Base-by-base conservation (phyloP, 176 grass and related monocot genomes). In the Avena insularis region DNA sequence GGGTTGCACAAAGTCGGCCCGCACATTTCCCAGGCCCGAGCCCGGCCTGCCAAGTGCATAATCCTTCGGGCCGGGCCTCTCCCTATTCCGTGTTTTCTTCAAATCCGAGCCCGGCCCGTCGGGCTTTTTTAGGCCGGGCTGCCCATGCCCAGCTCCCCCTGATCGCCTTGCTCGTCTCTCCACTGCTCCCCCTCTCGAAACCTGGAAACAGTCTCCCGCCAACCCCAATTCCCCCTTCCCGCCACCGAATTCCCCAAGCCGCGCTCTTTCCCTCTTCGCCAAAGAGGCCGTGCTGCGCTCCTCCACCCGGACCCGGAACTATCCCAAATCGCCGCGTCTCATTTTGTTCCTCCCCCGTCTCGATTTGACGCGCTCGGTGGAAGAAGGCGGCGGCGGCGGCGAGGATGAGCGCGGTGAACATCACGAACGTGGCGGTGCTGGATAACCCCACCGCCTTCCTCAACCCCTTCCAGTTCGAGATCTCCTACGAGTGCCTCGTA, bases 391-490 rank as follows among this genome's bases (percentile, higher is more conserved):
- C 20, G 70, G 92, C 51, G 82, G 49, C 50, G 77, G 90, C 82
- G 90, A 83, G 79, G 58, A 99, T 99, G 97, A 99, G 97, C 92
- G 97, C 94, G 48, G 94, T 99, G 81, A 99, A 94, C 86, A 94
- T 99, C 67, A 99, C 97, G 16, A 99, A 99, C 94, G 97, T 99
- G 72, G 89, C 97, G 59, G 97, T 99, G 88, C 90, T 96, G 85
- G 97, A 99, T 69, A 99, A 99, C 79, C 97, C 97, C 23, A 92
- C 94, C 73, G 88, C 94, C 72, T 99, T 99, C 90, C 80, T 96
- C 89, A 94, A 94, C 54, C 97, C 97, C 38, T 99, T 99, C 90
- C 97, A 99, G 92, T 99, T 99, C 90, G 97, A 99, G 94, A 99
- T 99, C 85, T 96, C 97, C 85, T 99, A 99, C 94, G 97, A 99